A percentile compares a stretch with the other conserved stretches of the same genome.
Evolutionary conservation across 2,329 filamentous ascomycete species (phyloP).

Genomic region (Fusarium sp.): DNA sequence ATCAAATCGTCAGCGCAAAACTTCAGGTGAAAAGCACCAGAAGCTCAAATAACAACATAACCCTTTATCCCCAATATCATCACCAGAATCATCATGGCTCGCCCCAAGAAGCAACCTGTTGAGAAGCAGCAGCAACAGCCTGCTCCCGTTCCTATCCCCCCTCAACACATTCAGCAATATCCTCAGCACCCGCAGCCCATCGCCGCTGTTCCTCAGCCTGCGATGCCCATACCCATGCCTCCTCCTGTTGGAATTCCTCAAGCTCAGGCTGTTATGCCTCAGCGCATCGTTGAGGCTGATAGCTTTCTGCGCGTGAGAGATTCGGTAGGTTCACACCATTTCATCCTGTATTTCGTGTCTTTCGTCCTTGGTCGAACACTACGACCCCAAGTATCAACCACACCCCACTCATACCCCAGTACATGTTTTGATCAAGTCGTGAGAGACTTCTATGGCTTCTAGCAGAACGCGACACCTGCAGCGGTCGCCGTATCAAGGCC

Average conservation of each 20-base stretch:
- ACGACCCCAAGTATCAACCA: background rate
- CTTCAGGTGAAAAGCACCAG: constrained; percentile 10
- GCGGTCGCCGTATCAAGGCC: too few species aligned
- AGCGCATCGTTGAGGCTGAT: constrained; percentile 69
- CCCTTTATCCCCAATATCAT: background rate
- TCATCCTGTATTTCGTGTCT: background rate
- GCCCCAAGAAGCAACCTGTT: constrained; percentile 55
- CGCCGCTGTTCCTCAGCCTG: constrained; percentile 49
- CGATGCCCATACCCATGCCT: constrained; percentile 51
- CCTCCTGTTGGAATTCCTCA: constrained; percentile 29
- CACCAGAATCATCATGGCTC: constrained; percentile 51
- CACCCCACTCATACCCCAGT: background rate
- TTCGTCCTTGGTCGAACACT: background rate
- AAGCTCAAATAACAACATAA: background rate
- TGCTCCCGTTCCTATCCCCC: constrained; percentile 46
- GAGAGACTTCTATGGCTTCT: background rate
- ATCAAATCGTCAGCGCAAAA: constrained; percentile 6
- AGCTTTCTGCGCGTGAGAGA: constrained; percentile 84
- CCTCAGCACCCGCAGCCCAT: constrained; percentile 40
- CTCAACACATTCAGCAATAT: constrained; percentile 35
- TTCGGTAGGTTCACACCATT: constrained; percentile 68
- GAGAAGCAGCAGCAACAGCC: constrained; percentile 43
- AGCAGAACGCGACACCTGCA: background rate
- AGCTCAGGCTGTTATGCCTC: constrained; percentile 33
- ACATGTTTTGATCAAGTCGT: background rate